A percentile compares a stretch with the other conserved stretches of the same genome.
phyloP scores from a whole-genome alignment of 2,329 filamentous ascomycete species.

The Fusarium domesticum region DNA sequence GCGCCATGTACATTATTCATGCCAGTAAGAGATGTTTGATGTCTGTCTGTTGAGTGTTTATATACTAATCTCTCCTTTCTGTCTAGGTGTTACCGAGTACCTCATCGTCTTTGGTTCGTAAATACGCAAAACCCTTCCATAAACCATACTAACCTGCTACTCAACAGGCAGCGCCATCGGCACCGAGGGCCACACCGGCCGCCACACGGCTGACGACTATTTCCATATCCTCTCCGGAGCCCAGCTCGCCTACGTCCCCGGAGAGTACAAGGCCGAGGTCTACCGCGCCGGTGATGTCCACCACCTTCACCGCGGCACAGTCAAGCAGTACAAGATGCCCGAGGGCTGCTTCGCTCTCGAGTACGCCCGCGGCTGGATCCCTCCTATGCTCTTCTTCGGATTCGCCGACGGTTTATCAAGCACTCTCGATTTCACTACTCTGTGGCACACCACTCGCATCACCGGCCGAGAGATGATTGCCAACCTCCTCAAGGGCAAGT shows the following conservation, averaged over 20 bases:
- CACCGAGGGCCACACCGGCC: constrained; percentile 83
- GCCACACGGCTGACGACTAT: constrained; percentile 91
- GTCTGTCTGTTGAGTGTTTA: background rate
- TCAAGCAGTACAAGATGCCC: constrained; percentile 83
- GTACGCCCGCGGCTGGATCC: constrained; percentile 86
- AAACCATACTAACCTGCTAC: constrained; percentile 7
- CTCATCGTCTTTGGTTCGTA: constrained; percentile 72
- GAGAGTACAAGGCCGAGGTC: constrained; percentile 63
- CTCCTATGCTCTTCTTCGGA: constrained; percentile 87
- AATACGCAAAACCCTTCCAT: background rate
- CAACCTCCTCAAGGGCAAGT: constrained; percentile 69
- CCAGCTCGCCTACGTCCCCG: constrained; percentile 71
- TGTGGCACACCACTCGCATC: constrained; percentile 74
- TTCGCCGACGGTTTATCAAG: constrained; percentile 77
- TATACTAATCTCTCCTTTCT: constrained; percentile 4
- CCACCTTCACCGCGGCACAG: constrained; percentile 66
- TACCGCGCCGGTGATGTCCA: constrained; percentile 69
- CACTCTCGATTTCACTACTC: constrained; percentile 79
- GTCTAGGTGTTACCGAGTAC: constrained; percentile 74
- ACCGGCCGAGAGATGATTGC: constrained; percentile 73
- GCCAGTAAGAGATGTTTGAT: constrained; percentile 56
- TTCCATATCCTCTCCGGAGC: constrained; percentile 84
- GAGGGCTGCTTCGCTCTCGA: constrained; percentile 75
- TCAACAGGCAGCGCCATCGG: constrained; percentile 64
- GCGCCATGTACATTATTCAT: constrained; percentile 86